Base-by-base conservation (phyloP, 257 asterid species). In the Gynochthodes officinalis region DNA sequence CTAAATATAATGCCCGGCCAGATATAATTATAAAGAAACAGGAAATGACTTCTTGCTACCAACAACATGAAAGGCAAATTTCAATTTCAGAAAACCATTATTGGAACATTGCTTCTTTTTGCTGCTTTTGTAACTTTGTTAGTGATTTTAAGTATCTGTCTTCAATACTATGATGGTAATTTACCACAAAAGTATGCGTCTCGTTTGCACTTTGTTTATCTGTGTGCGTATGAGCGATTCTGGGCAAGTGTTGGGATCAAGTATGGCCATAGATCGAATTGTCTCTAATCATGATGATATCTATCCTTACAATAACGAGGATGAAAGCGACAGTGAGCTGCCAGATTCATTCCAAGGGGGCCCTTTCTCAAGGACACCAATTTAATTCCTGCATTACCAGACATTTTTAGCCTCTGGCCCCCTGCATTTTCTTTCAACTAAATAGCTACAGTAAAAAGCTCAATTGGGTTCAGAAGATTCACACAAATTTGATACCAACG, bases 281-380 rank as follows among this genome's bases (percentile, higher is more conserved):
- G 25, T 70, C 78, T 10, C 42, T 69, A 69, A 77, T 66, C 65
- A 53, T 49, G 42, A 79, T 64, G 54, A 35, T 5, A 15, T 6
- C 48, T 27, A 63, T 72, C 83, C 75, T 15, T 37, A 32, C 59
- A 43, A 57, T 71, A 80, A 81, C 61, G 30, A 62, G 81, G 48
- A 37, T n/a, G 73, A 69, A 53, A 69, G 53, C 33, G 73, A 69
- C 73, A 53, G 73, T 69, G 53, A 54, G 46, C 64, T 37, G 52
- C 73, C 37, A 52, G 50, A 69, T 69, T 37, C 59, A 50, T 52
- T 30, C 73, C 37, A 39, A 7, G 32, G 32, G 70, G 70, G 1
- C 54, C 70, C 70, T 23, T 64, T 30, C 21, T 49, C 5, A 32
- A 54, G 73, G 50, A 35, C 21, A 21, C 10, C 23, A 64, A n/a